Evolutionary conservation across 176 grass and related monocot genomes (phyloP).

Genomic region (Alloteropsis semialata): DNA sequence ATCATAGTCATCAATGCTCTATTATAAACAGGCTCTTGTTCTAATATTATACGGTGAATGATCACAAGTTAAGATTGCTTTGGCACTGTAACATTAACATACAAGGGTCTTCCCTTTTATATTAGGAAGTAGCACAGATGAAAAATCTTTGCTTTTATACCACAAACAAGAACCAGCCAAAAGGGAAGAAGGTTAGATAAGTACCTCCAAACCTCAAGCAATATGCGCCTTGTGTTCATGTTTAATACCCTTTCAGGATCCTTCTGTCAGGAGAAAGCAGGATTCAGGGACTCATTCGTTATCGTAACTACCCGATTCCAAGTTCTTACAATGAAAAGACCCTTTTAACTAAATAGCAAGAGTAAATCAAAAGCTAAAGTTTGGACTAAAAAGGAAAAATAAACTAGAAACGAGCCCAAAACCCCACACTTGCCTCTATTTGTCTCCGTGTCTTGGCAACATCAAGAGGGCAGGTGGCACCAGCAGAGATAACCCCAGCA

Average conservation of each 20-base stretch:
- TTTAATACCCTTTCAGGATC: constrained; percentile 71
- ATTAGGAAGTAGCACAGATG: neutral
- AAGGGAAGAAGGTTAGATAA: neutral
- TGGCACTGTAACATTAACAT: neutral
- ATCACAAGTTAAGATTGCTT: neutral
- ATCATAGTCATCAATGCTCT: neutral
- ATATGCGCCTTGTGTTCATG: constrained; percentile 73
- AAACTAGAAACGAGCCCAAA: neutral
- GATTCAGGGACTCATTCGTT: neutral
- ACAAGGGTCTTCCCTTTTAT: neutral
- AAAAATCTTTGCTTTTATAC: neutral
- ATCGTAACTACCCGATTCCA: neutral
- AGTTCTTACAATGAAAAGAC: neutral
- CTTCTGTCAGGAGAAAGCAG: constrained; percentile 51
- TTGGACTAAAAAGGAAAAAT: neutral
- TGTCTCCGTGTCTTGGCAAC: constrained; percentile 90
- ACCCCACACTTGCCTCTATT: constrained; percentile 60
- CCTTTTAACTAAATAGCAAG: neutral
- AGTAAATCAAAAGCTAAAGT: neutral
- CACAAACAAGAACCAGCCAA: neutral
- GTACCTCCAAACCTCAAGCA: constrained; percentile 92
- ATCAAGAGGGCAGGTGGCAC: constrained; percentile 85
- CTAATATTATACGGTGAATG: neutral
- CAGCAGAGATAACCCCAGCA: constrained; percentile 79
- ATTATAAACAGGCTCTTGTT: neutral